These are phyloP conservation scores for Ascoidea tarda DNA, from an alignment of 805 yeast genomes.

Conservation along the genomic window DNA sequence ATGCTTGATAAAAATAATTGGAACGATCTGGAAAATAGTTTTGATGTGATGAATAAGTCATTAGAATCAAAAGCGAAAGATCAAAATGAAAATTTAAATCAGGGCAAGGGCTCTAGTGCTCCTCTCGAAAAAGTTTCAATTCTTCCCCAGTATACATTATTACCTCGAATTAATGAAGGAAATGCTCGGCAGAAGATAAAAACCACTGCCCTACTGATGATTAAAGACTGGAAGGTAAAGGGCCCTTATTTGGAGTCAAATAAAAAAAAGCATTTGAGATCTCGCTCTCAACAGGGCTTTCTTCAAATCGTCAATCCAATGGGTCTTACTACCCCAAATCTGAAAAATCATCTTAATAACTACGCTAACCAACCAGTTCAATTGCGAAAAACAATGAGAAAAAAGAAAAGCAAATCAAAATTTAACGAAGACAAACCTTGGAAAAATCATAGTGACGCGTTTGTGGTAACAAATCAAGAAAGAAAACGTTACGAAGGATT, in stretches of 20 bases:
- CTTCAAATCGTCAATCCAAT: neutral
- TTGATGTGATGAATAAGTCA: too few species aligned
- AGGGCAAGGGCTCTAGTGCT: too few species aligned
- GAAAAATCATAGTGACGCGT: constrained; percentile 65
- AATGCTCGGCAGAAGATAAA: neutral
- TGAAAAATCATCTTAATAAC: neutral
- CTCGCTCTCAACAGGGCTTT: neutral
- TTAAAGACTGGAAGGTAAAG: neutral
- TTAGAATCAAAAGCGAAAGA: too few species aligned
- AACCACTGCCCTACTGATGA: neutral
- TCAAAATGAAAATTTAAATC: too few species aligned
- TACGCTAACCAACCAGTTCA: constrained; percentile 3
- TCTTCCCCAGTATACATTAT: neutral
- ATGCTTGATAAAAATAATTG: too few species aligned
- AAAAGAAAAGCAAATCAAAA: constrained; percentile 18
- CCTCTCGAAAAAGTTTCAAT: too few species aligned
- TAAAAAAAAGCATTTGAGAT: neutral
- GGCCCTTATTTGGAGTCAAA: neutral
- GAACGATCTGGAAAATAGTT: too few species aligned
- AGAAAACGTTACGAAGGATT: constrained; percentile 84
- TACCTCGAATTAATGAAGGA: neutral
- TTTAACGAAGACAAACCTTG: constrained; percentile 90
- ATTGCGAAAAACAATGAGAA: constrained; percentile 9
- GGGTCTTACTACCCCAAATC: neutral
- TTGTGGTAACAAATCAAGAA: constrained; percentile 44